Evolutionary conservation across 805 yeast genomes (phyloP).

Genomic region (Yueomyces sp.): DNA sequence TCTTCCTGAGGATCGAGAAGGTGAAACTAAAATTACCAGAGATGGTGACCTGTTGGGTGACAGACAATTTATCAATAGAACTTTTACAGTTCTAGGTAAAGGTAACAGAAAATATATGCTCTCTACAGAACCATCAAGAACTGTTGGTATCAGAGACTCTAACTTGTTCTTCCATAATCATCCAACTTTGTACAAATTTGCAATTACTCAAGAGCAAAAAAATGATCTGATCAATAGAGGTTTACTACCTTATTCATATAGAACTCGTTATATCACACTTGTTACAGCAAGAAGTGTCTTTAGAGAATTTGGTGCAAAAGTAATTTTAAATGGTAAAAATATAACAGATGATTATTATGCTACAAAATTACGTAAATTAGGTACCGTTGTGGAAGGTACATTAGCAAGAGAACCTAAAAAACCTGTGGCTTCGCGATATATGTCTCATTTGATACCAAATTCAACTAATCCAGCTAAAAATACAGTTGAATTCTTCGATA

Average conservation of each 20-base stretch:
- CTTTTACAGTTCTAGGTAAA: constrained; percentile 40
- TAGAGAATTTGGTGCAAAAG: constrained; percentile 83
- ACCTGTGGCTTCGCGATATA: neutral
- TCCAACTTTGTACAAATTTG: constrained; percentile 56
- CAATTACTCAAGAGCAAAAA: constrained; percentile 66
- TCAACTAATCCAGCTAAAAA: constrained; percentile 22
- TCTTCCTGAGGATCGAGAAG: constrained; percentile 64
- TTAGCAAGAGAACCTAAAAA: constrained; percentile 15
- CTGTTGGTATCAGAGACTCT: constrained; percentile 88
- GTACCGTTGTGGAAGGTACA: constrained; percentile 57
- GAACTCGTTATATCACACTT: constrained; percentile 77
- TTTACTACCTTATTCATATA: constrained; percentile 77
- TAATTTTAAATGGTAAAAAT: constrained; percentile 66
- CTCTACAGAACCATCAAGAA: constrained; percentile 91
- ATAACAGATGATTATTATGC: constrained; percentile 85
- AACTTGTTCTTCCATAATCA: constrained; percentile 83
- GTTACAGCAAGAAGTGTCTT: constrained; percentile 84
- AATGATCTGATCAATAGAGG: constrained; percentile 69
- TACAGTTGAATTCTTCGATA: constrained; percentile 28
- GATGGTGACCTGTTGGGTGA: constrained; percentile 60
- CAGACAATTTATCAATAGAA: constrained; percentile 58
- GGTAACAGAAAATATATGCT: constrained; percentile 77
- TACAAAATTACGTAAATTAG: constrained; percentile 31
- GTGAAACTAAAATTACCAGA: constrained; percentile 57
- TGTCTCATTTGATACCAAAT: constrained; percentile 2